These are phyloP conservation scores for Cylindrodendrum hubeiense DNA, from an alignment of 2,329 filamentous ascomycete genomes.

Conservation along the genomic window DNA sequence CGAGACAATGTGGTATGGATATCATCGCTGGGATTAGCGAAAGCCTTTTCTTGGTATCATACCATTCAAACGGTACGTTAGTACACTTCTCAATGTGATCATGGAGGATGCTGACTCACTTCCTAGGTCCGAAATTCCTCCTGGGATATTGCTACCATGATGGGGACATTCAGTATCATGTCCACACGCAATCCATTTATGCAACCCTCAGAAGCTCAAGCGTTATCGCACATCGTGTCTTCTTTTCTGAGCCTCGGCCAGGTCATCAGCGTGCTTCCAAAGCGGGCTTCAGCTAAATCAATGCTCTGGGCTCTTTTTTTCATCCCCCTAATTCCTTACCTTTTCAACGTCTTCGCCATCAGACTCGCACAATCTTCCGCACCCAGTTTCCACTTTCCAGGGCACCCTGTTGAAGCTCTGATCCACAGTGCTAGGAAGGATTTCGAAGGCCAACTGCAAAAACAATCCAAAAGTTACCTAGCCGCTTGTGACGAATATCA, in stretches of 20 bases:
- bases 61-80: constrained; percentile 46
- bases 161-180: constrained; percentile 50
- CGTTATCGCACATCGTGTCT: constrained; percentile 41
- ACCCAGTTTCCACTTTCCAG: constrained; percentile 24
- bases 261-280: constrained; percentile 47
- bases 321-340: constrained; percentile 47
- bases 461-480: constrained; percentile 53
- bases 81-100: fast-evolving
- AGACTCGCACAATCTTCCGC: constrained; percentile 22
- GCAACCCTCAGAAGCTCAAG: constrained; percentile 43
- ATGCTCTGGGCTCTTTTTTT: constrained; percentile 49
- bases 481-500: constrained; percentile 56
- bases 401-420: constrained; percentile 54
- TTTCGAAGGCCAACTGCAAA: constrained; percentile 48
- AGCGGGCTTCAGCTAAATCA: constrained; percentile 40
- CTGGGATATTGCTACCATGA: constrained; percentile 46
- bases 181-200: constrained; percentile 45
- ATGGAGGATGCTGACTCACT: fast-evolving
- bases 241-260: constrained; percentile 51
- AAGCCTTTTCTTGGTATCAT: constrained; percentile 52
- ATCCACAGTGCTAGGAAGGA: constrained; percentile 40
- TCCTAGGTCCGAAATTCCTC: constrained; percentile 47
- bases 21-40: constrained; percentile 43
- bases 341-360: constrained; percentile 46
- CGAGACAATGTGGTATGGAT: constrained; percentile 24